A percentile compares a stretch with the other conserved stretches of the same genome.
phyloP scores from a whole-genome alignment of 2,329 filamentous ascomycete species.

The Sclerotinia minor region DNA sequence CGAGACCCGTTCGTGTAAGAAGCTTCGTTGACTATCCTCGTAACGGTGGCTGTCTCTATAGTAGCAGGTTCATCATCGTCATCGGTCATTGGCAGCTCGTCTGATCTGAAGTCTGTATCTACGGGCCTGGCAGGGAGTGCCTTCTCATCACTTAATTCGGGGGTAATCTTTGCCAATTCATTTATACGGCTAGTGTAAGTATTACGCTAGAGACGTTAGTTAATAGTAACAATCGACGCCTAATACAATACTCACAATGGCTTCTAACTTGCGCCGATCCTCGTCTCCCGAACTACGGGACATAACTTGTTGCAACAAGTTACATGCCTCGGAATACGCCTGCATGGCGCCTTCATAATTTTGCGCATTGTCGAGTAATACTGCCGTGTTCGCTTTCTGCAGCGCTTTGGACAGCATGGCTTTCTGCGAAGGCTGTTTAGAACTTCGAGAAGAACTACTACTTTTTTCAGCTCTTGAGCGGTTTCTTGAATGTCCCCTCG shows the following conservation, averaged over 20 bases:
- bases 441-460: slow-evolving; percentile 43
- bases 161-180: slow-evolving; percentile 74
- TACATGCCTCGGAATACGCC: slow-evolving; percentile 89
- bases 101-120: slow-evolving; percentile 56
- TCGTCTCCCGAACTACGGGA: slow-evolving; percentile 79
- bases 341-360: slow-evolving; percentile 90
- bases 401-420: slow-evolving; percentile 94
- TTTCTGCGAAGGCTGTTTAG: slow-evolving; percentile 72
- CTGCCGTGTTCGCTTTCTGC: slow-evolving; percentile 93
- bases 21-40: slow-evolving; percentile 51
- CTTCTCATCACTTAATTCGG: slow-evolving; percentile 62
- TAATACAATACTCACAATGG: slow-evolving; percentile 69
- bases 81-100: slow-evolving; percentile 41
- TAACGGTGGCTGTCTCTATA: slow-evolving; percentile 55
- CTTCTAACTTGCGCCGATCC: slow-evolving; percentile 85
- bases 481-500: slow-evolving; percentile 47
- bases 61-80: slow-evolving; percentile 49
- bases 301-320: slow-evolving; percentile 84
- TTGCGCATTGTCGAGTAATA: slow-evolving; percentile 92
- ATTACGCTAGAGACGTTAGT: slow-evolving; percentile 59
- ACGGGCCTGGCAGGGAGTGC: slow-evolving; percentile 71
- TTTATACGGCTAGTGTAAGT: slow-evolving; percentile 90
- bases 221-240: slow-evolving; percentile 3
- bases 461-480: slow-evolving; percentile 51
- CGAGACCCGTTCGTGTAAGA: slow-evolving; percentile 34